phyloP scores from a whole-genome alignment of 1,284 basidiomycete species.

The Fistulinella cinereoalba region DNA sequence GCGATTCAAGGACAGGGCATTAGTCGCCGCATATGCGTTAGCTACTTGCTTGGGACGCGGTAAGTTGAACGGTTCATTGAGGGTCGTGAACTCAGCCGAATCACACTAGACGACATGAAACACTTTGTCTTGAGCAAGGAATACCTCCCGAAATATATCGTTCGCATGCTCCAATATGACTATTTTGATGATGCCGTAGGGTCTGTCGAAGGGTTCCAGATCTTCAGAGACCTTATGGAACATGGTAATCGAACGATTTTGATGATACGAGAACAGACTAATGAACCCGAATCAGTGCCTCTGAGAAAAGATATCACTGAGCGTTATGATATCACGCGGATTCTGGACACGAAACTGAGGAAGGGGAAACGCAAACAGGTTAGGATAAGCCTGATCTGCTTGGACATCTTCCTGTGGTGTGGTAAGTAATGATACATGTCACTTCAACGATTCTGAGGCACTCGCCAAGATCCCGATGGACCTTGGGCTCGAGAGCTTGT shows the following conservation, averaged over 20 bases:
- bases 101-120: constrained; percentile 13
- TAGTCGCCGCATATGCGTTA: constrained; percentile 15
- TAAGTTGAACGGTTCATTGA: too few relatives aligned
- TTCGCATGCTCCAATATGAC: constrained; percentile 22
- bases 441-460: too few relatives aligned
- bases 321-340: constrained; percentile 9
- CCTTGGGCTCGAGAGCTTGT: constrained; percentile 16
- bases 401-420: background rate
- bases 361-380: constrained; percentile 1
- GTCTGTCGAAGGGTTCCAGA: constrained; percentile 27
- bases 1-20: constrained; percentile 3
- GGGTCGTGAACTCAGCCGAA: too few relatives aligned
- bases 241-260: constrained; percentile 10
- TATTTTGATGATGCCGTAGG: constrained; percentile 30
- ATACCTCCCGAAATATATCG: constrained; percentile 14
- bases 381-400: background rate
- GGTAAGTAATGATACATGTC: background rate
- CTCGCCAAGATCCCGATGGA: constrained; percentile 2
- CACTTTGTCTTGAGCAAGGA: constrained; percentile 1
- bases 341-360: constrained; percentile 17
- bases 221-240: constrained; percentile 24
- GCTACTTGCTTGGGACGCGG: too few relatives aligned
- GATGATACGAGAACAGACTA: background rate
- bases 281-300: constrained; percentile 5
- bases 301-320: constrained; percentile 14